Conservation (phyloP, 2,329 filamentous ascomycete species). For the Plectosphaerella plurivora region DNA sequence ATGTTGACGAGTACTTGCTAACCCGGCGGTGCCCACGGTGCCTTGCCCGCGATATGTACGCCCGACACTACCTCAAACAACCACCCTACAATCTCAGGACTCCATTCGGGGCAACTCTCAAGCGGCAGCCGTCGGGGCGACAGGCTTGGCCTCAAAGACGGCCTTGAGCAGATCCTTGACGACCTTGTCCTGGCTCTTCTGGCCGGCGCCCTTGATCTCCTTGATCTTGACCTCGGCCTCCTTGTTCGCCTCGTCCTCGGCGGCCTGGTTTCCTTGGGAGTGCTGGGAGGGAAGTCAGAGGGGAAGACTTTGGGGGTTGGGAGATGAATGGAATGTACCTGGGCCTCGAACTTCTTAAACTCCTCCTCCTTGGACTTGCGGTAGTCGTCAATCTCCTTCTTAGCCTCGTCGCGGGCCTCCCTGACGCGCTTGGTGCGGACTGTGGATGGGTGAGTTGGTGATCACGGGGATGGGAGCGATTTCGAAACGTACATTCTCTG, state of each 20-base stretch:
- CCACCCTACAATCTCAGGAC: neutral
- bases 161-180: conserved; percentile 77
- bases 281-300: conserved; percentile 55
- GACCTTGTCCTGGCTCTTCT: conserved; percentile 75
- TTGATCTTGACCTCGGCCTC: conserved; percentile 75
- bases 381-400: conserved; percentile 97
- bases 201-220: conserved; percentile 75
- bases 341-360: conserved; percentile 88
- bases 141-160: conserved; percentile 79
- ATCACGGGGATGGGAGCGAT: conserved; percentile 6
- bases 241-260: conserved; percentile 75
- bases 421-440: conserved; percentile 91
- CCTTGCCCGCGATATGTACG: neutral
- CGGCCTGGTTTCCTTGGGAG: conserved; percentile 78
- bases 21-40: neutral
- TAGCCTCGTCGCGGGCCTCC: conserved; percentile 92
- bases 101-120: neutral
- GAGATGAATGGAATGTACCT: conserved; percentile 34
- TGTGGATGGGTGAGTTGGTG: conserved; percentile 11
- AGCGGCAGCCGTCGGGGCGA: conserved; percentile 34
- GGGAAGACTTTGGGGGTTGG: neutral
- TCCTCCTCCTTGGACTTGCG: conserved; percentile 84
- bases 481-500: conserved; percentile 71
- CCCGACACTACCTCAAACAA: neutral
- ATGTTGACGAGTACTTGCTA: neutral